These are phyloP conservation scores for Termitomyces sp. DNA, from an alignment of 768 basidiomycete species.

Conservation along the genomic window DNA sequence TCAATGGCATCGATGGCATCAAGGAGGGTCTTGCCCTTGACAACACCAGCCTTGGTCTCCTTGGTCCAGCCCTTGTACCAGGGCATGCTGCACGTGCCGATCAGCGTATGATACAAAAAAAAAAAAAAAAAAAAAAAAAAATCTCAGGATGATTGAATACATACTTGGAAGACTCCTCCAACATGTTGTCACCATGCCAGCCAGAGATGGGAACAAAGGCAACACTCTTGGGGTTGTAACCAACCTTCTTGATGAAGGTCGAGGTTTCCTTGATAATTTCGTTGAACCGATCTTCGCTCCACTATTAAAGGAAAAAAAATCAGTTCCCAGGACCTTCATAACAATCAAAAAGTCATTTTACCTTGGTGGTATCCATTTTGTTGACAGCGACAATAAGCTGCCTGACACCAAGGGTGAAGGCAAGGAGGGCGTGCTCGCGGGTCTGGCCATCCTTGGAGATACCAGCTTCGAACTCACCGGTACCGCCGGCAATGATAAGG, in stretches of 20 bases:
- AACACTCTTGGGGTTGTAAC: constrained; percentile 98
- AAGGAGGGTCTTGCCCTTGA: constrained; percentile 99
- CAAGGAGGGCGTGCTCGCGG: constrained; percentile 99
- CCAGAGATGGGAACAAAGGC: constrained; percentile 99
- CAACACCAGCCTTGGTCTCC: constrained; percentile 88
- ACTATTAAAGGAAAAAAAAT: constrained; percentile 54
- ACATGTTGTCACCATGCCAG: constrained; percentile 99
- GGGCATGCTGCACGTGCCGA: constrained; percentile 64
- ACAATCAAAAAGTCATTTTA: constrained; percentile 17
- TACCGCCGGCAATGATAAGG: constrained; percentile 98
- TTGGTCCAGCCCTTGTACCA: constrained; percentile 99
- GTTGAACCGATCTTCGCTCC: constrained; percentile 99
- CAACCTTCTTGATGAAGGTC: constrained; percentile 99
- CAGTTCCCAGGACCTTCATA: not conserved
- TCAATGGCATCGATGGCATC: constrained; percentile 99
- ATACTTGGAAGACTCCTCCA: constrained; percentile 95
- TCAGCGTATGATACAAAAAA: constrained; percentile 1
- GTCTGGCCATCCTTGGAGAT: constrained; percentile 99
- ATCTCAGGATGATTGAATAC: constrained; percentile 18
- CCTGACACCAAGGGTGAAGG: constrained; percentile 99
- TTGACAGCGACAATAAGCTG: constrained; percentile 99
- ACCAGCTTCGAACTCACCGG: constrained; percentile 99
- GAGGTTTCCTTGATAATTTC: constrained; percentile 99
- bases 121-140: no score
- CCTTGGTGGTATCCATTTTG: constrained; percentile 99